These are phyloP conservation scores for Coemansia sp. DNA, from an alignment of 192 early-diverging fungal species.

Conservation along the genomic window DNA sequence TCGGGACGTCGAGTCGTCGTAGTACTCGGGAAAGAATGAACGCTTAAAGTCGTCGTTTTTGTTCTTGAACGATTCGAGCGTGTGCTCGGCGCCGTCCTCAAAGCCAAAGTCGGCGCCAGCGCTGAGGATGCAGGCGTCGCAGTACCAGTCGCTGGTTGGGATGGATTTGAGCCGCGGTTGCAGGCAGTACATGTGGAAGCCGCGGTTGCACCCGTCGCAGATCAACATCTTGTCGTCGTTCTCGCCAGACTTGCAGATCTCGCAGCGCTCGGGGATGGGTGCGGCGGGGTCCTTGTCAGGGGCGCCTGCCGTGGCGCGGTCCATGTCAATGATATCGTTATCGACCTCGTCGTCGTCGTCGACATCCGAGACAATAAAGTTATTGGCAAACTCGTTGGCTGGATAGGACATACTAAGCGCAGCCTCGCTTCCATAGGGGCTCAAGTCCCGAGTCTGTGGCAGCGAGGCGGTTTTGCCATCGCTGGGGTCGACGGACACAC, in stretches of 20 bases:
- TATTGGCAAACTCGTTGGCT: not conserved
- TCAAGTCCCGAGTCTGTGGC: not conserved
- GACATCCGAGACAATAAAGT: not conserved
- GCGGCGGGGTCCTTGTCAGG: constrained; percentile 24
- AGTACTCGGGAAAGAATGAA: constrained; percentile 65
- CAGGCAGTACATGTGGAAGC: constrained; percentile 84
- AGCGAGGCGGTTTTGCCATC: not conserved
- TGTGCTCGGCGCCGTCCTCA: constrained; percentile 84
- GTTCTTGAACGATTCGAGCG: constrained; percentile 76
- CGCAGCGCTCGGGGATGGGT: constrained; percentile 49
- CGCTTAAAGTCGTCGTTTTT: constrained; percentile 84
- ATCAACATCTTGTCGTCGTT: constrained; percentile 71
- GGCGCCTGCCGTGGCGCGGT: constrained; percentile 21
- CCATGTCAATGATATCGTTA: not conserved
- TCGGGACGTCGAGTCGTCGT: constrained; percentile 16
- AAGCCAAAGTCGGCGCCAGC: constrained; percentile 92
- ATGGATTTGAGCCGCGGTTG: constrained; percentile 63
- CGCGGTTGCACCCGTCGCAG: constrained; percentile 87
- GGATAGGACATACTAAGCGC: not conserved
- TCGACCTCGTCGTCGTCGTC: constrained; percentile 1
- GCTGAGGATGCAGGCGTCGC: constrained; percentile 75
- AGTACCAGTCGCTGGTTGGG: constrained; percentile 84
- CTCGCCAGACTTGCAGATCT: constrained; percentile 52
- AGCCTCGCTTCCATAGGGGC: not conserved
- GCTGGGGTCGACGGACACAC: constrained; percentile 2